Conservation (phyloP, 345 rosid species). For the Eucalyptus microcorys region DNA sequence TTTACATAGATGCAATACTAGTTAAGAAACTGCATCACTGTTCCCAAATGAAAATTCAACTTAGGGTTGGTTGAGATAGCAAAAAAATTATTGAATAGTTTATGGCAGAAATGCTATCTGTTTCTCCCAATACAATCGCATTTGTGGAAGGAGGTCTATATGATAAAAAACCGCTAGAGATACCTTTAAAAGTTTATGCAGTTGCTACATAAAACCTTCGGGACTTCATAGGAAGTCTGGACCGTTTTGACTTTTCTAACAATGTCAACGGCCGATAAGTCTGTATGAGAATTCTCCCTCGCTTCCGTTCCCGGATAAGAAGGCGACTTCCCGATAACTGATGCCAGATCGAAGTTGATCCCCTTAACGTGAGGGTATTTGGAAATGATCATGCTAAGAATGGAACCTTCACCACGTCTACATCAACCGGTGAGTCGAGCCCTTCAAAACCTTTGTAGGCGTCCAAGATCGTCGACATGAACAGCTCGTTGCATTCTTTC, state of each 20-base stretch:
- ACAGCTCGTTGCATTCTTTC: slow-evolving; percentile 22
- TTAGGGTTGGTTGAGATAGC: not conserved
- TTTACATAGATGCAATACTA: not conserved
- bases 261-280: not conserved
- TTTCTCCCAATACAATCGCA: not conserved
- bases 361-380: slow-evolving; percentile 25
- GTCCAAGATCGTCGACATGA: slow-evolving; percentile 19
- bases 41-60: not conserved
- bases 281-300: not conserved
- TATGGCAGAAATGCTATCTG: not conserved
- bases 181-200: not conserved
- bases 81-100: not conserved
- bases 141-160: not conserved
- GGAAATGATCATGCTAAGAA: slow-evolving; percentile 29
- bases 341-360: slow-evolving; percentile 36
- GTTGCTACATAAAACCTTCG: not conserved
- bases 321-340: slow-evolving; percentile 9
- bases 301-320: slow-evolving; percentile 10
- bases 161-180: not conserved
- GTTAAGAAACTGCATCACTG: not conserved
- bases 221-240: not conserved
- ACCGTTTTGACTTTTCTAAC: not conserved
- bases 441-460: slow-evolving; percentile 29
- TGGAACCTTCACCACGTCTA: slow-evolving; percentile 41
- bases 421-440: slow-evolving; percentile 28